Base-by-base conservation (phyloP, 2,329 filamentous ascomycete genomes). In the Talaromyces sp. region DNA sequence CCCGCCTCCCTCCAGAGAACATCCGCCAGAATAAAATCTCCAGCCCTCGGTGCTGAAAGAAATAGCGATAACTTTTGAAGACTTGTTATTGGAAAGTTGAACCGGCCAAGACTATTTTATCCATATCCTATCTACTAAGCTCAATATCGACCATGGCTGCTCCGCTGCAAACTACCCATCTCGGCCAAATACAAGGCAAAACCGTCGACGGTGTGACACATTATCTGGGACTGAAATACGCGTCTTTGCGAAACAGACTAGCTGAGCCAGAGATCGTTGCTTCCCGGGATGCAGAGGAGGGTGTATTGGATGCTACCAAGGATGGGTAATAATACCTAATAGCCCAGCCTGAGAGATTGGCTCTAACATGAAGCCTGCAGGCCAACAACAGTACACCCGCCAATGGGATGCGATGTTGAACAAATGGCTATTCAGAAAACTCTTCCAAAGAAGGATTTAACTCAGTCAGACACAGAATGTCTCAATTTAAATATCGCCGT, bases 401-500 rank as follows among this genome's bases (percentile, higher is more conserved):
- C 73, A 0, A 68, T 71, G 17, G 79, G 77, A 9, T 73, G 77
- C 52, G 73, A 82, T 41, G 64, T 70, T 2, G 82, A 84, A 60
- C 76, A 79, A n/a, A 65, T 68, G 2, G 75, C 81, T 60, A 77
- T 84, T 17, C 82, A 84, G 58, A 74, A 83, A 9, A 66, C 72
- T 0, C 68, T 84, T 0, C 77, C 80, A 43, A 67, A 69, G 55
- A 73, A 76, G 50, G 71, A 73, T 1, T 58, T 71, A 13, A 27
- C 59, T 5, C 73, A 77, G 56, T 83, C 79, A 11, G 81, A 82
- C 24, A 64, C 76, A 3, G 78, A 84, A 55, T 78, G 82, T 32
- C 69, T 85, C 26, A 83, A 81, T 55, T 68, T 84, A 19, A 84
- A 83, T 62, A 78, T 85, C 54, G 78, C 79, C 0, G 72, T 80